Evolutionary conservation across 192 early-diverging fungal species (phyloP), one percentile per base, ranked within the genome.

Genomic region (Dimargaris verticillata): DNA sequence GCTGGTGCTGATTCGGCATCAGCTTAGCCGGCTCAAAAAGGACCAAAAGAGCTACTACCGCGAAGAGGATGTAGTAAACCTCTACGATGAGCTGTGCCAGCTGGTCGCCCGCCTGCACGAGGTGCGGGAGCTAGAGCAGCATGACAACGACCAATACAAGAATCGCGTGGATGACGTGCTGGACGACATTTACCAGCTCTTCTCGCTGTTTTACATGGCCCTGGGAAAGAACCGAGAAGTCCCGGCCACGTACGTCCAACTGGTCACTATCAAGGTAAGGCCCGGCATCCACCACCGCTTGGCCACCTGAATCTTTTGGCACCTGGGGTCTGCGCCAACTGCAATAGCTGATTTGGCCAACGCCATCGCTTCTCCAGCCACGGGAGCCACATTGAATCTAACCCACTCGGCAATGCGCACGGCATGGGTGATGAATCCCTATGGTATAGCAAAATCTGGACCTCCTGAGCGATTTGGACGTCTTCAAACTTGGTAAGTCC

Each of bases 151-250:
- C 66, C 72, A 65, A 53, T 84, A 41, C 66, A 79, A 68, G 60
- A 74, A 82, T 67, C 66, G 80, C 48, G 71, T 85, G 24, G 84
- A 88, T 63, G 79, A 76, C 47, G 78, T 86, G 29, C 69, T 88
- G 15, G 86, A 88, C 53, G 86, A 88, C 46, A 80, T 84, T 54
- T 84, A 83, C 75, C 78, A 83, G 33, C 72, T 88, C 42, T 78
- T 88, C 33, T 88, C 86, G 28, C 66, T 88, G 52, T 88, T 85
- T 63, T 88, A 83, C 64, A 74, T 88, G 73, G 80, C 80, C 24
- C 65, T 86, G 50, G 86, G 86, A 42, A 86, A 83, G 62, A 86
- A 80, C 64, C 78, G 79, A 57, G 86, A 88, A 65, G 78, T 82
- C 59, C 84, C 86, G 9, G 86, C 86, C 14, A 80, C 80, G 0